These are phyloP conservation scores for Blastocystis hominis DNA, from an alignment of 352 stramenopile genomes.

Conservation along the genomic window DNA sequence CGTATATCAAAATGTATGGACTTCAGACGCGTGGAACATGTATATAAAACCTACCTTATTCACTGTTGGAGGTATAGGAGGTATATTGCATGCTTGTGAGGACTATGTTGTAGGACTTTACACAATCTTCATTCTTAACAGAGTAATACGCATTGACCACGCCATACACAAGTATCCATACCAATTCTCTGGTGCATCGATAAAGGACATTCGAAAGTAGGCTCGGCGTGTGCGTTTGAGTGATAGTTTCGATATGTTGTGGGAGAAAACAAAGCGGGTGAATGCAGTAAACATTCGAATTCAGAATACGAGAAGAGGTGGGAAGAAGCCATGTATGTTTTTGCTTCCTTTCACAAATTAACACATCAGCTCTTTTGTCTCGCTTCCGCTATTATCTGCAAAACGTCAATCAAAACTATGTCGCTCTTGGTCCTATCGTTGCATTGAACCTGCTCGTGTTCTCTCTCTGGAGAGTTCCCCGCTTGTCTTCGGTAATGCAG, in stretches of 20 bases:
- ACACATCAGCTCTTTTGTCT: neutral
- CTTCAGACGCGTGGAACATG: neutral
- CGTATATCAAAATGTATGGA: no score
- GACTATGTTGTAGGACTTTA: neutral
- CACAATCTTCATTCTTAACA: no score
- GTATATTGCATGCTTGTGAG: neutral
- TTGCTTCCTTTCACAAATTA: no score
- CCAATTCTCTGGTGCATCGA: no score
- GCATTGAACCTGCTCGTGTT: neutral
- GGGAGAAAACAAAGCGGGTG: no score
- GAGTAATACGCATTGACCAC: no score
- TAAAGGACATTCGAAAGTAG: no score
- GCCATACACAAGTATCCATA: no score
- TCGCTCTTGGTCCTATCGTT: neutral
- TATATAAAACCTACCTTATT: slow-evolving; percentile 32
- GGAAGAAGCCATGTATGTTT: neutral
- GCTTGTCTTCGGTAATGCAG: neutral
- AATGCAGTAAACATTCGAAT: no score
- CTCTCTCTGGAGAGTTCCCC: neutral
- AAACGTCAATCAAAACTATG: neutral
- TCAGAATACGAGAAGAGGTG: slow-evolving; percentile 16
- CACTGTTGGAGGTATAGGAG: neutral
- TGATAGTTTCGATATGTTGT: neutral
- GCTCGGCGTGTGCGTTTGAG: neutral
- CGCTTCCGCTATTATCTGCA: neutral